Base-by-base conservation (phyloP, 1,284 basidiomycete species). In the Ceratorhiza oryzae-sativae region DNA sequence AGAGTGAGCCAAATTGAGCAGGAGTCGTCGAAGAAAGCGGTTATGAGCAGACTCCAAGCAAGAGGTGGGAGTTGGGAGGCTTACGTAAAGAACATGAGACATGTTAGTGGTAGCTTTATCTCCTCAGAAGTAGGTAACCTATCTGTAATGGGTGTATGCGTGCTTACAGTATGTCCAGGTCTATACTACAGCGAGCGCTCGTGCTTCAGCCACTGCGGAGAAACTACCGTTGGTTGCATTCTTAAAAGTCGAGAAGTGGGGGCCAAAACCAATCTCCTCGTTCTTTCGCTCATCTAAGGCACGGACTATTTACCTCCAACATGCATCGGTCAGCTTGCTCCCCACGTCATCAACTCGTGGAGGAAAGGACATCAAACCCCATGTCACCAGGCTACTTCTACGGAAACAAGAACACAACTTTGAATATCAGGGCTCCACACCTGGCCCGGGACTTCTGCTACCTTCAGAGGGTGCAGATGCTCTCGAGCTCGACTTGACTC, bases 1-100 rank as follows among this genome's bases (percentile, higher is more conserved):
- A 30, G 39, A 20, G 13, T 68, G 13, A 30, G 51, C 30, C 39
- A 46, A 1, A 39, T 27, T 2, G 65, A 58, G 20, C 58, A 60
- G 36, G 65, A 68, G 53, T 55, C 49, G 39, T 51, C 20, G 13
- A 68, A 68, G 39, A 68, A 68, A 46, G 65, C 65, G 13, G 48
- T 41, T 10, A 18, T 56, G 25, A 42, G 41, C 4, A 9, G 53
- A 32, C 25, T 68, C n/a, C 18, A 27, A 25, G 36, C 51, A 20
- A 48, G 41, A 34, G 65, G 65, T n/a, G 65, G 65, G 6, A 55
- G 23, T 10, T 68, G 65, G 65, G 65, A 68, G 27, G 27, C 51
- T 0, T 42, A 55, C 46, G 51, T 58, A 3, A 68, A 68, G 32
- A 42, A 45, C 20, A 48, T 68, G 27, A 30, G 48, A 15, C 25